Percentiles rank a stretch among this genome's conserved stretches.
phyloP scores from a whole-genome alignment of 208 protist species.

The Crithidia fasciculata region DNA sequence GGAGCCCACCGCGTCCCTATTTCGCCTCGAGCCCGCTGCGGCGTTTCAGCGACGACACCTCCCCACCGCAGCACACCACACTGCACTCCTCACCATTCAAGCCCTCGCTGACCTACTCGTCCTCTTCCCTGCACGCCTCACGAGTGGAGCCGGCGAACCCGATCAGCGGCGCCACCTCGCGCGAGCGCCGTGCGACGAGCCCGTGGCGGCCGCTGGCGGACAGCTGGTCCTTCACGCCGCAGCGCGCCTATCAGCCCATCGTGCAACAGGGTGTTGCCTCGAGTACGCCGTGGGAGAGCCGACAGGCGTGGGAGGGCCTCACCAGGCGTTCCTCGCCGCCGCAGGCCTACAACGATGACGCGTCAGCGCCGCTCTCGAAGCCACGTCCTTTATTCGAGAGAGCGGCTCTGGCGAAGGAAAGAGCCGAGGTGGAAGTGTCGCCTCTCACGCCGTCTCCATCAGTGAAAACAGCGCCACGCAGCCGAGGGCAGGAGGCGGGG shows the following conservation, averaged over 20 bases:
- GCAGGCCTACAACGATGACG: neutral
- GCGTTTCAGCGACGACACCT: neutral
- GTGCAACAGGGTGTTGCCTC: conserved; percentile 4
- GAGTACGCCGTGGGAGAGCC: conserved; percentile 22
- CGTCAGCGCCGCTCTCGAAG: neutral
- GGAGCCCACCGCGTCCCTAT: conserved; percentile 2
- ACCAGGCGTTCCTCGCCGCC: neutral
- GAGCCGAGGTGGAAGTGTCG: conserved; percentile 28
- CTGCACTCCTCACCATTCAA: conserved; percentile 12
- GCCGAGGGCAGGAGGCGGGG: neutral
- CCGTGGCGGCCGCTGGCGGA: conserved; percentile 4
- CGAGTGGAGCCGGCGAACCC: neutral
- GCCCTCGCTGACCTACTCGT: conserved; percentile 18
- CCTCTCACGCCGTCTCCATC: conserved; percentile 21
- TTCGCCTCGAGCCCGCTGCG: conserved; percentile 13
- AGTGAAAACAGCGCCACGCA: neutral
- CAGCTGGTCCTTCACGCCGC: neutral
- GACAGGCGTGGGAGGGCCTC: conserved; percentile 10
- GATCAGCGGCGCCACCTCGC: neutral
- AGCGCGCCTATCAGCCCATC: conserved; percentile 10
- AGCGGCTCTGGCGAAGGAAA: neutral
- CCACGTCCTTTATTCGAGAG: neutral
- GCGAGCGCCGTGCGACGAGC: neutral
- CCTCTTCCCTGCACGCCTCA: neutral
- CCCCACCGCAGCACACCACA: neutral